A percentile compares a stretch with the other conserved stretches of the same genome.
phyloP scores from a whole-genome alignment of 768 basidiomycete species.

The Naganishia friedmannii region DNA sequence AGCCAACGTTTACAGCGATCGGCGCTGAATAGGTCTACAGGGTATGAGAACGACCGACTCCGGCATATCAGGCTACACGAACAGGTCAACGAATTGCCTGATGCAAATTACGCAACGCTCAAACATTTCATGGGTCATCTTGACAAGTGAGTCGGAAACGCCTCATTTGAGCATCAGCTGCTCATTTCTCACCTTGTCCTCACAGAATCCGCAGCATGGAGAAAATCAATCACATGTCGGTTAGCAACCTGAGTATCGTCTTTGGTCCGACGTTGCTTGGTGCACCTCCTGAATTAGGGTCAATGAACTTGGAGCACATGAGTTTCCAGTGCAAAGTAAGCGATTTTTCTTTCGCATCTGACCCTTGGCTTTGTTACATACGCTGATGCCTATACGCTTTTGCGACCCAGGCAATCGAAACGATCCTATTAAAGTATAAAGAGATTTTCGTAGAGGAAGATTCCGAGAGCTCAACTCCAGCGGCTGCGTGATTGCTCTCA shows the following conservation, averaged over 20 bases:
- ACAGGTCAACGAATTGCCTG: conserved; percentile 93
- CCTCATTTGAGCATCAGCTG: background rate
- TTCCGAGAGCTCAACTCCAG: conserved; percentile 10
- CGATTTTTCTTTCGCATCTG: conserved; percentile 5
- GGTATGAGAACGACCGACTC: conserved; percentile 79
- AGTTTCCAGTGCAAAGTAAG: conserved; percentile 55
- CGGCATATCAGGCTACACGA: conserved; percentile 95
- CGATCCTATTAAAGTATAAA: conserved; percentile 85
- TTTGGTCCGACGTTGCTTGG: conserved; percentile 97
- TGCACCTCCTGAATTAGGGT: conserved; percentile 56
- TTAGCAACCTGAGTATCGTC: conserved; percentile 89
- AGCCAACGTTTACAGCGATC: background rate
- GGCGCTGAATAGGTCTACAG: conserved; percentile 32
- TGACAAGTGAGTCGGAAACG: conserved; percentile 62
- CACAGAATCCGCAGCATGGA: conserved; percentile 73
- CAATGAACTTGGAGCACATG: conserved; percentile 54
- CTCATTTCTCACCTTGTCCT: background rate
- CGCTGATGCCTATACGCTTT: conserved; percentile 1
- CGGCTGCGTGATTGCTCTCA: background rate
- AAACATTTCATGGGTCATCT: conserved; percentile 94
- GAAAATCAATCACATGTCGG: conserved; percentile 81
- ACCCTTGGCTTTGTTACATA: conserved; percentile 30
- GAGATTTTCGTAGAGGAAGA: conserved; percentile 91
- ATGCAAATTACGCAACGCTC: conserved; percentile 96
- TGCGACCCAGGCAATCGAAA: conserved; percentile 79